Evolutionary conservation across 805 yeast species (phyloP).

Genomic region (Candida orba): DNA sequence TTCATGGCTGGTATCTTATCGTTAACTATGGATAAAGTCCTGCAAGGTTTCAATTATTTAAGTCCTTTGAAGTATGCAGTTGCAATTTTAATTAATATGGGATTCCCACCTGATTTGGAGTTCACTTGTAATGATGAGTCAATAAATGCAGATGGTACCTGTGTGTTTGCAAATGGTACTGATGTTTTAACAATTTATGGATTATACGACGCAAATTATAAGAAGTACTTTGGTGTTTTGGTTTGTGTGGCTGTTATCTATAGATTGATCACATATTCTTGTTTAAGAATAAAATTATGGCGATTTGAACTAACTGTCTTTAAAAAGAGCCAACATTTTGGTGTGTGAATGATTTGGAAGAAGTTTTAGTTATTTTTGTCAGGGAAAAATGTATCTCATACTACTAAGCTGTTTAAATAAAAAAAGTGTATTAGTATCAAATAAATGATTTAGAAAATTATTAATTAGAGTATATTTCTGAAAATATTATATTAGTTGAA

Average conservation of each 20-base stretch:
- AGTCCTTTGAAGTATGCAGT: constrained; percentile 71
- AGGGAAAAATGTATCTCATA: neutral
- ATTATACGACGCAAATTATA: constrained; percentile 22
- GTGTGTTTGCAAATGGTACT: constrained; percentile 46
- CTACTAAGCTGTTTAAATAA: too few species aligned
- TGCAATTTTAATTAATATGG: constrained; percentile 48
- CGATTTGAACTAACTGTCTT: constrained; percentile 16
- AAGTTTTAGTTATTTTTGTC: neutral
- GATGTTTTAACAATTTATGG: constrained; percentile 48
- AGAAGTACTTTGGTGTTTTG: constrained; percentile 31
- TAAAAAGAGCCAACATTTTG: constrained; percentile 1
- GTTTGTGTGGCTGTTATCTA: constrained; percentile 35
- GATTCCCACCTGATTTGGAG: constrained; percentile 35
- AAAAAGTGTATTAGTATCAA: neutral
- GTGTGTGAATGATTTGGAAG: neutral
- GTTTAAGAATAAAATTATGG: constrained; percentile 14
- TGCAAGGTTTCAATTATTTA: constrained; percentile 66
- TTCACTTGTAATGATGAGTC: constrained; percentile 39
- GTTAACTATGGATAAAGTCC: constrained; percentile 60
- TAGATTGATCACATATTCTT: constrained; percentile 30
- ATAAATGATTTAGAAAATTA: neutral
- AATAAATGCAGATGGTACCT: constrained; percentile 33
- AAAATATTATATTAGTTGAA: neutral
- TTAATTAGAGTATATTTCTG: neutral
- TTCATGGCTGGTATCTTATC: constrained; percentile 86